Evolutionary conservation across 768 basidiomycete species (phyloP).

Genomic region (Amanita rimosa): DNA sequence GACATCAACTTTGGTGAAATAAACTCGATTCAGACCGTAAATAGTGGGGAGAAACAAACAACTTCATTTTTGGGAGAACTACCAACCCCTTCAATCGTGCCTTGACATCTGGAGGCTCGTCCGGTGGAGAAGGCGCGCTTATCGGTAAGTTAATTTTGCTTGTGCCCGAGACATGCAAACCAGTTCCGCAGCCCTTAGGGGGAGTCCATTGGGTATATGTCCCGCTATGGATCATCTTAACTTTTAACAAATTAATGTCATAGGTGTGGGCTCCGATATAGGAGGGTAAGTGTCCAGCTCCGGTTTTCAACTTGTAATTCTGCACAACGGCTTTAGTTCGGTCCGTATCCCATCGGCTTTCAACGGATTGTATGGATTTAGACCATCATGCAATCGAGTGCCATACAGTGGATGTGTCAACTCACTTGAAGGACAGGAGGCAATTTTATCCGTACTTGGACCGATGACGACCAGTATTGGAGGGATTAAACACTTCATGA

Average conservation of each 20-base stretch:
- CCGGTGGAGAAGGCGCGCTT: constrained; percentile 80
- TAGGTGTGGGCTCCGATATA: constrained; percentile 71
- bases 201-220: constrained; percentile 30
- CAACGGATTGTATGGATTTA: constrained; percentile 60
- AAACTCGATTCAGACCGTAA: neutral
- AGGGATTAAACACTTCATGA: constrained; percentile 57
- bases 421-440: constrained; percentile 61
- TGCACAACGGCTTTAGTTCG: constrained; percentile 31
- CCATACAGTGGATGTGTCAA: constrained; percentile 62
- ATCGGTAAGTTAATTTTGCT: constrained; percentile 28
- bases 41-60: constrained; percentile 72
- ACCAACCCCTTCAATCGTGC: constrained; percentile 63
- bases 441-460: constrained; percentile 61
- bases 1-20: neutral
- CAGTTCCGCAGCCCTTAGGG: constrained; percentile 25
- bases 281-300: constrained; percentile 40
- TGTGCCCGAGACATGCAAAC: neutral
- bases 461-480: constrained; percentile 49
- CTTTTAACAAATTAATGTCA: constrained; percentile 15
- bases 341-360: constrained; percentile 60
- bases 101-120: constrained; percentile 70
- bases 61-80: constrained; percentile 72
- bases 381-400: constrained; percentile 57
- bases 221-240: neutral
- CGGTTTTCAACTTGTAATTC: neutral